Conservation (phyloP, 495 filamentous ascomycete species). For the Penicillium tannophilum region DNA sequence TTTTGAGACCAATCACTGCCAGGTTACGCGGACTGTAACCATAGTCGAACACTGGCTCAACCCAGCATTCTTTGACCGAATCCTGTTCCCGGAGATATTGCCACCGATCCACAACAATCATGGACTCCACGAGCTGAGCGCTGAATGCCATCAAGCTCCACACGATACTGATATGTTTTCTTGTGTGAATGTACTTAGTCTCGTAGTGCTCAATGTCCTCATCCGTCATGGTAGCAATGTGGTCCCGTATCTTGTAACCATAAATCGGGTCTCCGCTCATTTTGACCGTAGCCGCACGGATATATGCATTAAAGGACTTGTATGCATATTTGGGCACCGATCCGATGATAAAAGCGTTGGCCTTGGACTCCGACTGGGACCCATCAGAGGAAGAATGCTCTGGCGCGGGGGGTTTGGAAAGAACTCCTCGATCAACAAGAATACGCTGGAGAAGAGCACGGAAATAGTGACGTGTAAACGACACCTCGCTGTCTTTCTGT, state of each 20-base stretch:
- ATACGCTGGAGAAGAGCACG: constrained; percentile 87
- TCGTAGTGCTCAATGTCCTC: constrained; percentile 74
- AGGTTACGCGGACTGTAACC: constrained; percentile 80
- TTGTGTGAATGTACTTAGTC: constrained; percentile 57
- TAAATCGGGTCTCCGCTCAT: constrained; percentile 60
- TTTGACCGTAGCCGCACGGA: constrained; percentile 77
- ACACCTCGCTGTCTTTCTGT: constrained; percentile 72
- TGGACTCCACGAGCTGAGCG: constrained; percentile 80
- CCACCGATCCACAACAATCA: constrained; percentile 93
- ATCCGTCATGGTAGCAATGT: constrained; percentile 66
- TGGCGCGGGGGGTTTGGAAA: constrained; percentile 52
- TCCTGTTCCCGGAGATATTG: constrained; percentile 79
- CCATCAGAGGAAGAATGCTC: constrained; percentile 39
- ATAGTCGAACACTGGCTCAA: constrained; percentile 92
- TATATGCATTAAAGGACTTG: constrained; percentile 72
- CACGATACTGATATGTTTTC: constrained; percentile 81
- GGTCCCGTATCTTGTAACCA: constrained; percentile 57
- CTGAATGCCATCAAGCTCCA: constrained; percentile 97
- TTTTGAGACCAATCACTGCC: constrained; percentile 89
- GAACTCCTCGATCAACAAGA: constrained; percentile 77
- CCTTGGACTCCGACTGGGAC: constrained; percentile 21
- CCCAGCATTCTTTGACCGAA: constrained; percentile 73
- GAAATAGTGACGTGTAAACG: constrained; percentile 94
- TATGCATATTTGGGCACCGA: constrained; percentile 81
- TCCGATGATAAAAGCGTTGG: constrained; percentile 72